Evolutionary conservation across 768 basidiomycete genomes (phyloP).

Genomic region (Termitomyces sp.): DNA sequence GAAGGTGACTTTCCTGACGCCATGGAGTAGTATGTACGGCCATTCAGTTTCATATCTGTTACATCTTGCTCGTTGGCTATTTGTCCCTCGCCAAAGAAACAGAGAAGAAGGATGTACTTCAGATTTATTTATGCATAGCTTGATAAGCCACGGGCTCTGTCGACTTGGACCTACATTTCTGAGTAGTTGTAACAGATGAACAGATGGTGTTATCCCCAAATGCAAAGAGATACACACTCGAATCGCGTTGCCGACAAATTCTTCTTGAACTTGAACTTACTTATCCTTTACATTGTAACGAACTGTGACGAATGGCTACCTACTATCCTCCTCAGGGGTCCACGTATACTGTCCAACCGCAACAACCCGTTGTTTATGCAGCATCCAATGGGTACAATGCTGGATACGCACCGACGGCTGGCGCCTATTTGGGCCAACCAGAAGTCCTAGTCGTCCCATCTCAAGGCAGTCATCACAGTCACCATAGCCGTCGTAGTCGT

Average conservation of each 20-base stretch:
- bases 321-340: slow-evolving; percentile 37
- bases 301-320: slow-evolving; percentile 13
- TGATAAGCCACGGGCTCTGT: neutral
- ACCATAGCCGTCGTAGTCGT: slow-evolving; percentile 9
- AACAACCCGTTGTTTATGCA: slow-evolving; percentile 22
- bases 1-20: slow-evolving; percentile 80
- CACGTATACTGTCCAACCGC: slow-evolving; percentile 9
- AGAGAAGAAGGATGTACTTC: neutral
- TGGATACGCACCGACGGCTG: slow-evolving; percentile 10
- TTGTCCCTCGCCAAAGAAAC: neutral
- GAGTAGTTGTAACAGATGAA: neutral
- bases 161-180: neutral
- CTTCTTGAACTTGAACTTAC: neutral
- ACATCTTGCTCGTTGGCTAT: neutral
- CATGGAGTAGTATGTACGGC: slow-evolving; percentile 5
- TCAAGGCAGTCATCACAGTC: slow-evolving; percentile 18
- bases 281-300: neutral
- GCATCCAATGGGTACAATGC: slow-evolving; percentile 16
- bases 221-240: too few species aligned
- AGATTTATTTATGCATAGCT: neutral
- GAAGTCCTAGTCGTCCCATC: slow-evolving; percentile 12
- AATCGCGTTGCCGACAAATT: slow-evolving; percentile 10
- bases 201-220: neutral
- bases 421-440: slow-evolving; percentile 11
- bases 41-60: neutral